Evolutionary conservation across 257 asterid genomes (phyloP).

Genomic region (Solanum medicagineum): DNA sequence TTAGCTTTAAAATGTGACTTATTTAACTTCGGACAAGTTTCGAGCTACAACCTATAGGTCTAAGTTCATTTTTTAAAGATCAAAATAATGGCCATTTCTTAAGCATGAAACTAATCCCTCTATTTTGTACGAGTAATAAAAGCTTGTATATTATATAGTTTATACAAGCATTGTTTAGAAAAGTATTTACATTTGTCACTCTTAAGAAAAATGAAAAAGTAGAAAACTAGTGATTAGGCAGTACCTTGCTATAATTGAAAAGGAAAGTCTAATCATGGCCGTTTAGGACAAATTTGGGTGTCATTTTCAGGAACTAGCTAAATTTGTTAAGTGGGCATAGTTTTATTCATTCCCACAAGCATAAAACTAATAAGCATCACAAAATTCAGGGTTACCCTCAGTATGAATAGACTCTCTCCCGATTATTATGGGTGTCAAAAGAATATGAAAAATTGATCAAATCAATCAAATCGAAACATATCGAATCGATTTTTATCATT

Average conservation of each 20-base stretch:
- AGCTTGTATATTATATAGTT: neutral
- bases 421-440: no score
- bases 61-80: neutral
- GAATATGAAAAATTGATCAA: no score
- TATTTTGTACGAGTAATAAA: neutral
- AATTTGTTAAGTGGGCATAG: neutral
- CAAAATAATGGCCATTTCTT: neutral
- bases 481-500: no score
- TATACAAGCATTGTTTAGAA: neutral
- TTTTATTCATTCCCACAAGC: neutral
- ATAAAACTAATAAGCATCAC: neutral
- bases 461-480: no score
- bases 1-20: no score
- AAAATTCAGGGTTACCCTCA: neutral
- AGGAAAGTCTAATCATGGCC: slow-evolving; percentile 14
- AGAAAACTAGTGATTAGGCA: neutral
- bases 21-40: no score
- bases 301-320: slow-evolving; percentile 9
- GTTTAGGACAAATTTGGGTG: slow-evolving; percentile 18
- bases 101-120: neutral
- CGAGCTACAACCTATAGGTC: no score
- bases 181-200: neutral
- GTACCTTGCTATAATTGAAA: neutral
- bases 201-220: neutral
- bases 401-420: neutral